These are phyloP conservation scores for Pezizomycotina sp. DNA, from an alignment of 2,329 filamentous ascomycete species.

Conservation along the genomic window DNA sequence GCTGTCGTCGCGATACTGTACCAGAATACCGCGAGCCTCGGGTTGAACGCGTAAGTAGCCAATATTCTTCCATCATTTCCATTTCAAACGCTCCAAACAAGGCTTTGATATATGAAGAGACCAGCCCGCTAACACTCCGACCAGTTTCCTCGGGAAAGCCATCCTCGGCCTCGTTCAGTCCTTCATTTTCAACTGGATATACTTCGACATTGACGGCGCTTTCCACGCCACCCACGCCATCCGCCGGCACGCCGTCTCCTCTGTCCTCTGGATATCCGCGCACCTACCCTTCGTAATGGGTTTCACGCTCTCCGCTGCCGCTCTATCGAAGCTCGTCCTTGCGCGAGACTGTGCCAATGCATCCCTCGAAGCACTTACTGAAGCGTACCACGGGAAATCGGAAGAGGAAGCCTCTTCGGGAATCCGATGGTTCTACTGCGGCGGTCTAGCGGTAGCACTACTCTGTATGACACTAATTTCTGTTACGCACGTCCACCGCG, in stretches of 20 bases:
- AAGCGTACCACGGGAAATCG: conserved; percentile 36
- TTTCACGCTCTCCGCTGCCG: conserved; percentile 43
- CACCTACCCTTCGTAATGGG: conserved; percentile 48
- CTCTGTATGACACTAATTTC: conserved; percentile 32
- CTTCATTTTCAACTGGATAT: conserved; percentile 46
- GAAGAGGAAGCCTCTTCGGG: conserved; percentile 37
- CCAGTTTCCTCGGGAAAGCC: conserved; percentile 49
- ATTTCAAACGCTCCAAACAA: conserved; percentile 13
- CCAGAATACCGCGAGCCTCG: conserved; percentile 37
- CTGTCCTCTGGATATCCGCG: conserved; percentile 39
- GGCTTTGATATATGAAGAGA: no score
- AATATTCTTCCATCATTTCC: conserved; percentile 1
- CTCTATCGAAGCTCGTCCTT: conserved; percentile 42
- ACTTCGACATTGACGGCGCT: conserved; percentile 45
- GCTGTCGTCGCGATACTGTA: conserved; percentile 46
- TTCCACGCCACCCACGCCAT: conserved; percentile 46
- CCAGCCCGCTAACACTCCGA: conserved; percentile 24
- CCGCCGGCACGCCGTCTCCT: conserved; percentile 34
- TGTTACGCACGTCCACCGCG: conserved; percentile 40
- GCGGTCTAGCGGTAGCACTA: conserved; percentile 32
- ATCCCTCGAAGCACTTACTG: conserved; percentile 35
- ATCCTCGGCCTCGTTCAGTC: conserved; percentile 42
- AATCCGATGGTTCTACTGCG: conserved; percentile 47
- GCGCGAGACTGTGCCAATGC: conserved; percentile 39
- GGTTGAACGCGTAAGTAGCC: conserved; percentile 40